A percentile compares a stretch with the other conserved stretches of the same genome.
Evolutionary conservation across 441 rosid genomes (phyloP).

Genomic region (Corymbia citriodora): DNA sequence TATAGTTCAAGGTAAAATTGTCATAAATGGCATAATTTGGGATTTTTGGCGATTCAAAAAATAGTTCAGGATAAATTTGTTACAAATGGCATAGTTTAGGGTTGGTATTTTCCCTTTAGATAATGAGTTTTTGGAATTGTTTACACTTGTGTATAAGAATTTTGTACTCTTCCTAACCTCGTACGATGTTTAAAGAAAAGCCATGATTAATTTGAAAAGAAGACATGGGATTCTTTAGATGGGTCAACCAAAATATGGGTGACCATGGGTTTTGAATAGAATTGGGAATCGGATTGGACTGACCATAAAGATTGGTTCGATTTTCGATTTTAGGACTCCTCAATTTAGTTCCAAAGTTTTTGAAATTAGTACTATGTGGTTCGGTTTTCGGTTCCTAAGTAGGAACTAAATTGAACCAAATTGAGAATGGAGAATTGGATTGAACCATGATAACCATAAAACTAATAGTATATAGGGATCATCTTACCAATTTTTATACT

Average conservation of each 20-base stretch:
- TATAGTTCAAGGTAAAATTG: too few relatives aligned
- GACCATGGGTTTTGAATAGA: not conserved
- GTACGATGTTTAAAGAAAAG: not conserved
- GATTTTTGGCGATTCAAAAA: too few relatives aligned
- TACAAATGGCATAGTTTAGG: too few relatives aligned
- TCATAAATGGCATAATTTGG: too few relatives aligned
- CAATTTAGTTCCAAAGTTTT: not conserved
- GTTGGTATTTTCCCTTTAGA: not conserved
- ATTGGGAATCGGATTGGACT: rapidly evolving
- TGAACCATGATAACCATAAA: too few relatives aligned
- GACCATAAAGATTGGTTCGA: not conserved
- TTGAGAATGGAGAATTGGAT: too few relatives aligned
- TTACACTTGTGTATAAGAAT: rapidly evolving
- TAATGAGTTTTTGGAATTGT: not conserved
- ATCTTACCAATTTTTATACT: too few relatives aligned
- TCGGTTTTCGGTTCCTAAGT: rapidly evolving
- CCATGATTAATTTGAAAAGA: not conserved
- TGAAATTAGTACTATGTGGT: not conserved
- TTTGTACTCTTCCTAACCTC: not conserved
- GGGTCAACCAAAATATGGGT: not conserved
- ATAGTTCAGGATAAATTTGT: too few relatives aligned
- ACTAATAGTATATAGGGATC: too few relatives aligned
- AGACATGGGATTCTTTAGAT: not conserved
- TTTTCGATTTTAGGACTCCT: too few relatives aligned
- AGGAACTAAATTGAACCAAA: not conserved